phyloP scores from a whole-genome alignment of 78 protist species.

The Dictyostelium brefeldianum region DNA sequence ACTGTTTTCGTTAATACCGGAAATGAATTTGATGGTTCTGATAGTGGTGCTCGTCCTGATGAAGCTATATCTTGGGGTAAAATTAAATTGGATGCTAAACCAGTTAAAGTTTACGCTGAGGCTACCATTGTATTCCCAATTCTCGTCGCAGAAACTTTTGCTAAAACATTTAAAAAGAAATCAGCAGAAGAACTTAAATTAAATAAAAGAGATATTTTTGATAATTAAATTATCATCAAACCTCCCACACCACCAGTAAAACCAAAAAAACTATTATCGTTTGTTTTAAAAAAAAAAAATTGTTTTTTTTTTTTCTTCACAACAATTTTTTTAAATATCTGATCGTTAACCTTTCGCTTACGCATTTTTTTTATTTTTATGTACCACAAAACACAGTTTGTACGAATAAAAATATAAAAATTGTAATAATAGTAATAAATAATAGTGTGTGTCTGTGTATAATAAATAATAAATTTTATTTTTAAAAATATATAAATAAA shows the following conservation, averaged over 20 bases:
- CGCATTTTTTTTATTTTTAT: too few relatives aligned
- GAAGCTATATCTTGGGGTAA: conserved; percentile 99
- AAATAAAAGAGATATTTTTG: conserved; percentile 45
- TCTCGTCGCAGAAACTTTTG: conserved; percentile 93
- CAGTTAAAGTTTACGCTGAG: conserved; percentile 97
- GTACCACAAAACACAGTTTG: neutral
- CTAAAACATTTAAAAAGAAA: conserved; percentile 54
- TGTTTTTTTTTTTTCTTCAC: too few relatives aligned
- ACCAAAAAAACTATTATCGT: too few relatives aligned
- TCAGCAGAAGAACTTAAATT: conserved; percentile 9
- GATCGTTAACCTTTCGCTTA: too few relatives aligned
- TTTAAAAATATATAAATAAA: too few relatives aligned
- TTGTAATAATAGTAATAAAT: too few relatives aligned
- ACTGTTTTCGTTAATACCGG: conserved; percentile 96
- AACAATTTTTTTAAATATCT: too few relatives aligned
- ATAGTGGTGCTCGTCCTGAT: conserved; percentile 99
- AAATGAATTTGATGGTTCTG: conserved; percentile 97
- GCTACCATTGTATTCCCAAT: conserved; percentile 93
- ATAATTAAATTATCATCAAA: too few relatives aligned
- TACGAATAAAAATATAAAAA: neutral
- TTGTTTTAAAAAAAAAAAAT: too few relatives aligned
- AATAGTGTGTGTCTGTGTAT: neutral
- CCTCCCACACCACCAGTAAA: too few relatives aligned
- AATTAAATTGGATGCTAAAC: conserved; percentile 90
- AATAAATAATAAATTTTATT: neutral